Percentiles rank a stretch among this genome's conserved stretches.
Evolutionary conservation across 495 filamentous ascomycete genomes (phyloP).

Genomic region (Talaromyces liani): DNA sequence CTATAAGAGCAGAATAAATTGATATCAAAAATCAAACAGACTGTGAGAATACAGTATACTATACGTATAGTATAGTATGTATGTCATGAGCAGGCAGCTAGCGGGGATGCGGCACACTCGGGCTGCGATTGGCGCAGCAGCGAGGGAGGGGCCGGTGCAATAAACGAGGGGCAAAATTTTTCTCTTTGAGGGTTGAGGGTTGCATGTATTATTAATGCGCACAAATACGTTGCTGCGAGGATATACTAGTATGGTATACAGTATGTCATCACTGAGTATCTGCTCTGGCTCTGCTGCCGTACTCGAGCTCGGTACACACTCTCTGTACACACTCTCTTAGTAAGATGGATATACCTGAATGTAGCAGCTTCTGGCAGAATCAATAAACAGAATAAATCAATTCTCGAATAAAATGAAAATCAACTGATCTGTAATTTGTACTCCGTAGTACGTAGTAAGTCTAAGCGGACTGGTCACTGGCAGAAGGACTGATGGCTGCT

Average conservation of each 20-base stretch:
- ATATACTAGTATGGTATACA: too few relatives aligned
- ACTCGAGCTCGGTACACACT: too few relatives aligned
- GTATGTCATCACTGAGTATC: background rate
- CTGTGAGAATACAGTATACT: background rate
- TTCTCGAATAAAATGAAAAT: too few relatives aligned
- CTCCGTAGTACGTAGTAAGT: too few relatives aligned
- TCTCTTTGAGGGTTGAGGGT: background rate
- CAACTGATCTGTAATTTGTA: background rate
- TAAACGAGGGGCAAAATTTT: slow-evolving; percentile 12
- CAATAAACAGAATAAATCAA: background rate
- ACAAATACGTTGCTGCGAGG: background rate
- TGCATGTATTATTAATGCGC: slow-evolving; percentile 2
- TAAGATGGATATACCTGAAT: too few relatives aligned
- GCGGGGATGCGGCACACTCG: background rate
- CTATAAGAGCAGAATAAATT: too few relatives aligned
- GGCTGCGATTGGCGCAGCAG: background rate
- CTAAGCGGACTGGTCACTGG: too few relatives aligned
- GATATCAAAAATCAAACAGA: background rate
- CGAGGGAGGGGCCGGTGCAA: background rate
- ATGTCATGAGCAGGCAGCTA: background rate
- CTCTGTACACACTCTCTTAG: too few relatives aligned
- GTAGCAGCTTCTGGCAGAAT: background rate
- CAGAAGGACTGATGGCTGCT: background rate
- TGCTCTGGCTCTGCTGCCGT: too few relatives aligned
- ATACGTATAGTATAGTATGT: background rate